phyloP scores from a whole-genome alignment of 2,329 filamentous ascomycete species.

The Fusarium nodosum region DNA sequence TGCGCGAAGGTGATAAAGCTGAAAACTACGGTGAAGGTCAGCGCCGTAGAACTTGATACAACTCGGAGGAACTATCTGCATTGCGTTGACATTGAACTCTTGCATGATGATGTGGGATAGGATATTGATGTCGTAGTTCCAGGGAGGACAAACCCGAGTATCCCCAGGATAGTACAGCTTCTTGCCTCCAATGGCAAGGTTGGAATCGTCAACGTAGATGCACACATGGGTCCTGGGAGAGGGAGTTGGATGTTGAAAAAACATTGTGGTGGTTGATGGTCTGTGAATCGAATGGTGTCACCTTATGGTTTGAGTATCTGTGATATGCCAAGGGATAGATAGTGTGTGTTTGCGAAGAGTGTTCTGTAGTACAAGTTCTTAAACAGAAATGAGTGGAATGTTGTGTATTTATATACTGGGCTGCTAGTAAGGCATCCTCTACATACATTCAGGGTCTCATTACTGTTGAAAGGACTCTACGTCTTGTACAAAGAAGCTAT shows the following conservation, averaged over 20 bases:
- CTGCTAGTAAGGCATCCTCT: no score
- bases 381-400: not conserved
- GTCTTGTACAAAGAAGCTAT: not conserved
- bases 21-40: not conserved
- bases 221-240: no score
- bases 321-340: fast-evolving
- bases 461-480: not conserved
- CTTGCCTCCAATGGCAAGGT: not conserved
- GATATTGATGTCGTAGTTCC: no score
- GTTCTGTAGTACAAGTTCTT: not conserved
- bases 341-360: not conserved
- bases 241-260: no score
- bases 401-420: not conserved
- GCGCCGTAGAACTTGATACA: not conserved
- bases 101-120: not conserved
- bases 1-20: not conserved
- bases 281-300: not conserved
- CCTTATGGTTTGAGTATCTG: not conserved
- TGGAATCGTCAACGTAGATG: not conserved
- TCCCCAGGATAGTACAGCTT: not conserved
- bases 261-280: not conserved
- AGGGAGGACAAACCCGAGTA: fast-evolving
- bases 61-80: fast-evolving
- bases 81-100: not conserved
- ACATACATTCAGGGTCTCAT: no score